Conservation (phyloP, 2,329 filamentous ascomycete species). For the Meredithiella fracta region DNA sequence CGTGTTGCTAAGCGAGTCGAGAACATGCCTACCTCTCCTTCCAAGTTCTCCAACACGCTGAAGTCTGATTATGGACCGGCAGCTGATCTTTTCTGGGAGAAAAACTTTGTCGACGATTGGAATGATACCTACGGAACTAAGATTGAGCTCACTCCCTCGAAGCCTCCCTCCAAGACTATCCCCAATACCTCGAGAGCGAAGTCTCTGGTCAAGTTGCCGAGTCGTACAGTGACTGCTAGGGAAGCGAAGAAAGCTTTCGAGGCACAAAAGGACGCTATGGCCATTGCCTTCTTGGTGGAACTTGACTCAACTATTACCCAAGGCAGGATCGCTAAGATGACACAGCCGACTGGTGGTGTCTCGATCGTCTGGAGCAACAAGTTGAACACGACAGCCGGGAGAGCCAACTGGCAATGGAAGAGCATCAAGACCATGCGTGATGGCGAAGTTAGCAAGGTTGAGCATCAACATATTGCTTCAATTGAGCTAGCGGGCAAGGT, state of each 20-base stretch:
- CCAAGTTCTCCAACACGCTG: constrained; percentile 23
- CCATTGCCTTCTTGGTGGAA: constrained; percentile 46
- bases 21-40: background rate
- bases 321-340: constrained; percentile 40
- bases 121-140: constrained; percentile 43
- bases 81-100: constrained; percentile 43
- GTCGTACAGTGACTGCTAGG: constrained; percentile 22
- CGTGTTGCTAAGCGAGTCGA: background rate
- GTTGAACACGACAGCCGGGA: constrained; percentile 64
- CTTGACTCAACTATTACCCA: constrained; percentile 50
- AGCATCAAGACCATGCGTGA: constrained; percentile 24
- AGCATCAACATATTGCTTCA: constrained; percentile 44
- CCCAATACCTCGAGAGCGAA: background rate
- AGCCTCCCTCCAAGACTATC: constrained; percentile 13
- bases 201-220: constrained; percentile 15
- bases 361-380: constrained; percentile 59
- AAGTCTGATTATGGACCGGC: constrained; percentile 35
- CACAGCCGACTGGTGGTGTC: constrained; percentile 51
- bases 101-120: constrained; percentile 43
- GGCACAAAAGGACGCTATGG: constrained; percentile 42
- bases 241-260: constrained; percentile 45
- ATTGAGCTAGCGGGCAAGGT: constrained; percentile 86
- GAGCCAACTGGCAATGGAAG: constrained; percentile 55
- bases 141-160: constrained; percentile 3
- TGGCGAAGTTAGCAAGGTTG: background rate